Conservation (phyloP, 305 asterid species). For the Rubia peregrina region DNA sequence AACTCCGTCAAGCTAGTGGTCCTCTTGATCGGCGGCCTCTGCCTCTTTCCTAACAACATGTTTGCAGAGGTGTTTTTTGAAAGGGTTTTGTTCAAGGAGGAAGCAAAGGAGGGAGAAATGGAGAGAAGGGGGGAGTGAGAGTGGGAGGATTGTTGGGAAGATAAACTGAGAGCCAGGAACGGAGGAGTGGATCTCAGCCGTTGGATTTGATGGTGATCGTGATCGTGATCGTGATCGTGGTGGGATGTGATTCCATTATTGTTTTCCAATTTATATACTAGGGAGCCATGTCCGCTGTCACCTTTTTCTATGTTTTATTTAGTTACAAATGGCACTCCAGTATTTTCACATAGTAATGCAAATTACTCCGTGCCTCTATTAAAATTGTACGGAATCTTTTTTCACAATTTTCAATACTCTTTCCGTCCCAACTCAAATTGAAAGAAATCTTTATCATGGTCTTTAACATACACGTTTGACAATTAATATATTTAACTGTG, state of each 20-base stretch:
- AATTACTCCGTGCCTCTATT: too few species aligned
- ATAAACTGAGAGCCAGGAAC: constrained; percentile 52
- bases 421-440: too few species aligned
- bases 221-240: constrained; percentile 17
- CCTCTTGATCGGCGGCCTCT: constrained; percentile 77
- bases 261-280: neutral
- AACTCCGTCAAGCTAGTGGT: constrained; percentile 81
- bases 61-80: neutral
- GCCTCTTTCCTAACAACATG: constrained; percentile 66
- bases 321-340: neutral
- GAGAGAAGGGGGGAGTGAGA: constrained; percentile 15
- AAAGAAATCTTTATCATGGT: too few species aligned
- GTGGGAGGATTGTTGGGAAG: constrained; percentile 39
- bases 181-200: constrained; percentile 54
- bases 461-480: too few species aligned
- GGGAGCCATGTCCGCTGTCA: constrained; percentile 31
- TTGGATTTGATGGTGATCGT: constrained; percentile 24
- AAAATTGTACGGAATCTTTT: too few species aligned
- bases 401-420: too few species aligned
- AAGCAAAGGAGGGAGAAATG: constrained; percentile 8
- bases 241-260: constrained; percentile 35
- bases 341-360: neutral
- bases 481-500: too few species aligned
- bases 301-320: constrained; percentile 13
- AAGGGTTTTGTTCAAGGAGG: too few species aligned